Conservation (phyloP, 148 eudicot species). For the Diospyros lotus region DNA sequence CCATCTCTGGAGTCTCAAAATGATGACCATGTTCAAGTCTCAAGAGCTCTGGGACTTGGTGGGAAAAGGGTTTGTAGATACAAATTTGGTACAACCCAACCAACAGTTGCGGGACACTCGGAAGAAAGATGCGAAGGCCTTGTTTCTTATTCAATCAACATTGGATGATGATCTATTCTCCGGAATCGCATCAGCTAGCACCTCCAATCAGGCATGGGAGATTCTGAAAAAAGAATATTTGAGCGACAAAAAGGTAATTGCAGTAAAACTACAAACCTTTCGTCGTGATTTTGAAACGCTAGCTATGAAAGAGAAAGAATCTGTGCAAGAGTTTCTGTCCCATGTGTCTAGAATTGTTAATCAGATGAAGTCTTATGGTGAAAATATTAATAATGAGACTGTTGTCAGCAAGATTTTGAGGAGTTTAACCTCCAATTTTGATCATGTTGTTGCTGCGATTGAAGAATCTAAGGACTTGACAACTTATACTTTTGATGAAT, state of each 20-base stretch:
- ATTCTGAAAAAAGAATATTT: constrained; percentile 11
- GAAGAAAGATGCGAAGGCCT: constrained; percentile 15
- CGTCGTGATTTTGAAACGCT: constrained; percentile 21
- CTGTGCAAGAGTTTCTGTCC: constrained; percentile 20
- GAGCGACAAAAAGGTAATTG: constrained; percentile 9
- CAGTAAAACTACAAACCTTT: constrained; percentile 7
- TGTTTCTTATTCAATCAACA: constrained; percentile 9
- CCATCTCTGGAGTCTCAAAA: not conserved
- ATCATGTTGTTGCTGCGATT: constrained; percentile 17
- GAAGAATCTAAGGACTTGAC: constrained; percentile 16
- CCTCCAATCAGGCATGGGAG: constrained; percentile 15
- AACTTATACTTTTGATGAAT: constrained; percentile 9
- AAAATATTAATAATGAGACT: constrained; percentile 27
- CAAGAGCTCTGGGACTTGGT: constrained; percentile 8
- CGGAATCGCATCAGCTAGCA: constrained; percentile 13
- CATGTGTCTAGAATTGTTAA: constrained; percentile 5
- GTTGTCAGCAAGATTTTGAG: constrained; percentile 18
- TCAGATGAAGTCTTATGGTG: constrained; percentile 21
- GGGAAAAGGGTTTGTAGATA: not conserved
- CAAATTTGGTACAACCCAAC: not conserved
- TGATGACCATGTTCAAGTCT: not conserved
- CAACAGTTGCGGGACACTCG: not conserved
- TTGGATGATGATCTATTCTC: constrained; percentile 3
- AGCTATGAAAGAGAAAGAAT: constrained; percentile 14
- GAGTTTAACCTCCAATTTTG: constrained; percentile 14